Evolutionary conservation across 2,329 filamentous ascomycete species (phyloP).

Genomic region (Epichloe gansuensis): DNA sequence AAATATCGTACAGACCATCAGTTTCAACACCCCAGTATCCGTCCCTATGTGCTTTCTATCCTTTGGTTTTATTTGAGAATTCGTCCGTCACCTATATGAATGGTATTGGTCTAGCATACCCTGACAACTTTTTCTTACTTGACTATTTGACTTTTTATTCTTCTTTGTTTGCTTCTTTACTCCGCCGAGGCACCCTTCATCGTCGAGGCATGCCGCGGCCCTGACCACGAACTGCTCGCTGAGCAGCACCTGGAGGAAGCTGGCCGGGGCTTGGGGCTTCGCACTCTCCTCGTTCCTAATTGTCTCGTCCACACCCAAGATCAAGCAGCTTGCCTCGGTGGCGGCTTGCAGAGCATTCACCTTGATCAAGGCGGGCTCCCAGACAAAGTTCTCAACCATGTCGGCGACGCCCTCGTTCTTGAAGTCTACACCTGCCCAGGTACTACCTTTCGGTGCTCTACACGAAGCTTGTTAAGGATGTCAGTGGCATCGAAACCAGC

Average conservation of each 20-base stretch:
- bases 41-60: not conserved
- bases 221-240: constrained; percentile 72
- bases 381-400: constrained; percentile 93
- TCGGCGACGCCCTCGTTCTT: constrained; percentile 81
- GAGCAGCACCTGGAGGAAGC: constrained; percentile 72
- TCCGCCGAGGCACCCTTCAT: constrained; percentile 27
- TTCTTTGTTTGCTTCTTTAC: not conserved
- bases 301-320: constrained; percentile 93
- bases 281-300: constrained; percentile 95
- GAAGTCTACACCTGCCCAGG: constrained; percentile 96
- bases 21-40: not conserved
- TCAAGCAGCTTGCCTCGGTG: constrained; percentile 89
- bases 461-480: constrained; percentile 89
- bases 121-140: not conserved
- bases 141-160: not conserved
- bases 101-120: not conserved
- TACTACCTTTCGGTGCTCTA: constrained; percentile 86
- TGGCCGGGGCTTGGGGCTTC: constrained; percentile 65
- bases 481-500: constrained; percentile 97
- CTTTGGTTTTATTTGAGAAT: too few species aligned
- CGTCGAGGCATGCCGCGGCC: constrained; percentile 84
- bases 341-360: constrained; percentile 94
- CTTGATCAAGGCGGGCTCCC: constrained; percentile 95
- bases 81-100: not conserved
- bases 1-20: constrained; percentile 26